phyloP scores from a whole-genome alignment of 1,284 basidiomycete species.

The Xerocomus amazonicus region DNA sequence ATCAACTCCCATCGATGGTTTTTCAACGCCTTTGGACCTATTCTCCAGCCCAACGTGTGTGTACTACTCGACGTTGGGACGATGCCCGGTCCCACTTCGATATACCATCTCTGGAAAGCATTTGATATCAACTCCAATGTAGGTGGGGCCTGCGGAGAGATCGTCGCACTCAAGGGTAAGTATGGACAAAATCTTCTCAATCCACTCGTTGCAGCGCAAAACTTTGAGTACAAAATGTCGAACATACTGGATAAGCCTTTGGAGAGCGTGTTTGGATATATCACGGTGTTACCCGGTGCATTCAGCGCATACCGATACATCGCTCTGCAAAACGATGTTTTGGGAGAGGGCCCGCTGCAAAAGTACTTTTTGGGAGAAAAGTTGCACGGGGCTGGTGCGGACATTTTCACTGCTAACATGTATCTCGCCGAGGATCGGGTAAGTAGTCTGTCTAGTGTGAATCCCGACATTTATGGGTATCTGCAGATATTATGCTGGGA shows the following conservation, averaged over 20 bases:
- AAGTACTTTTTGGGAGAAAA: slow-evolving; percentile 96
- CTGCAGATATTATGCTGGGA: slow-evolving; percentile 88
- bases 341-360: slow-evolving; percentile 83
- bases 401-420: slow-evolving; percentile 94
- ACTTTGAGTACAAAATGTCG: slow-evolving; percentile 97
- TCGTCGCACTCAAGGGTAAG: slow-evolving; percentile 87
- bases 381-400: slow-evolving; percentile 84
- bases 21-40: slow-evolving; percentile 82
- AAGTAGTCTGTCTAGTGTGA: slow-evolving; percentile 26
- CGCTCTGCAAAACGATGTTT: slow-evolving; percentile 82
- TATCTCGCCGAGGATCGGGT: slow-evolving; percentile 89
- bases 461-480: slow-evolving; percentile 5
- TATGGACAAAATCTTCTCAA: slow-evolving; percentile 76
- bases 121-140: slow-evolving; percentile 96
- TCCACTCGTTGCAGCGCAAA: slow-evolving; percentile 87
- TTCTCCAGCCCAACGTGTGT: slow-evolving; percentile 85
- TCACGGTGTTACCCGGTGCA: slow-evolving; percentile 89
- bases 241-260: slow-evolving; percentile 91
- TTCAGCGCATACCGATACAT: slow-evolving; percentile 93
- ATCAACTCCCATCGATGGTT: slow-evolving; percentile 95
- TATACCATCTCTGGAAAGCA: slow-evolving; percentile 96
- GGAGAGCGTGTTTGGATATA: slow-evolving; percentile 86
- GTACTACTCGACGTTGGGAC: slow-evolving; percentile 95
- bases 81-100: slow-evolving; percentile 82
- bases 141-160: slow-evolving; percentile 96